Evolutionary conservation across 1,284 basidiomycete genomes (phyloP).

Genomic region (Leccinum pseudoinsigne): DNA sequence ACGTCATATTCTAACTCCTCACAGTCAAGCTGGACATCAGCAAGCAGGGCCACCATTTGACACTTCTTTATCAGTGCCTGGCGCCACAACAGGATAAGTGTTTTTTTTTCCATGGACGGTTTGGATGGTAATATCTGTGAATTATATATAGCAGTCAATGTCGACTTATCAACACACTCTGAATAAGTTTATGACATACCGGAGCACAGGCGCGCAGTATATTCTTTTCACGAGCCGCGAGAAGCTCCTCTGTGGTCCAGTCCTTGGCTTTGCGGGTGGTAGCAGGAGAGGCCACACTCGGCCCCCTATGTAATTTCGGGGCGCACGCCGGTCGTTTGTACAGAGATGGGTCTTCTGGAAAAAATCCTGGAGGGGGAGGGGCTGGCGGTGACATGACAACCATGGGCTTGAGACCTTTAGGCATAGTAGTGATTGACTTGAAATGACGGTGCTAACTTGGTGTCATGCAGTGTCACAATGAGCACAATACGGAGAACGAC

Average conservation of each 20-base stretch:
- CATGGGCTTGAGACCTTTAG: neutral
- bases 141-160: neutral
- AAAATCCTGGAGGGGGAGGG: slow-evolving; percentile 5
- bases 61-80: slow-evolving; percentile 1
- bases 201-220: slow-evolving; percentile 2
- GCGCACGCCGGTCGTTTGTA: neutral
- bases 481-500: too few species aligned
- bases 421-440: neutral
- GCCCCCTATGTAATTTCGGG: neutral
- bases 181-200: slow-evolving; percentile 1
- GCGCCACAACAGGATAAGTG: neutral
- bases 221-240: neutral
- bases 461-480: too few species aligned
- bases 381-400: neutral
- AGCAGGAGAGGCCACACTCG: neutral
- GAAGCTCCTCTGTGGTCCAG: slow-evolving; percentile 1
- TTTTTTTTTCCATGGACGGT: neutral
- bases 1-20: slow-evolving; percentile 2
- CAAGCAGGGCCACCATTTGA: neutral
- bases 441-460: neutral
- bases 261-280: neutral
- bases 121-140: slow-evolving; percentile 2
- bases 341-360: slow-evolving; percentile 6
- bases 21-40: slow-evolving; percentile 8
- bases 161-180: neutral